These are phyloP conservation scores for Aspergillus conjunctus DNA, from an alignment of 495 filamentous ascomycete genomes.

Conservation along the genomic window DNA sequence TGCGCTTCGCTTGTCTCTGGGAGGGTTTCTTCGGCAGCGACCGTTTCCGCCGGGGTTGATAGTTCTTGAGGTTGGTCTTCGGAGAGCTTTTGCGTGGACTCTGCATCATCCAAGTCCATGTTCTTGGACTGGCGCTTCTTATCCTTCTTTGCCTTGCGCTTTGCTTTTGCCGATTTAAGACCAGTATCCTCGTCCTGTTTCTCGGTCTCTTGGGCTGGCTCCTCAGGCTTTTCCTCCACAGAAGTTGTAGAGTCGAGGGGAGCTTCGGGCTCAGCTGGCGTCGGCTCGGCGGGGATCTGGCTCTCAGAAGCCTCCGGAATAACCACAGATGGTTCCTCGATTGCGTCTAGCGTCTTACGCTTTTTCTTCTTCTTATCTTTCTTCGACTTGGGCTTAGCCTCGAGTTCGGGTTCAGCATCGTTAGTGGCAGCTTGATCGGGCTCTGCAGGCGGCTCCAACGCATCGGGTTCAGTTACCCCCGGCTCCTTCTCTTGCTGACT, in stretches of 20 bases:
- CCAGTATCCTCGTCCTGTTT: slow-evolving; percentile 29
- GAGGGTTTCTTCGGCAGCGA: slow-evolving; percentile 20
- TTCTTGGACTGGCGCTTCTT: slow-evolving; percentile 46
- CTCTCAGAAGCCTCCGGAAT: slow-evolving; percentile 17
- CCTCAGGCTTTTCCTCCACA: slow-evolving; percentile 23
- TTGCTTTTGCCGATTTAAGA: slow-evolving; percentile 41
- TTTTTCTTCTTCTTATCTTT: slow-evolving; percentile 47
- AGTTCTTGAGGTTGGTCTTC: slow-evolving; percentile 15
- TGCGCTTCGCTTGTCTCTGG: slow-evolving; percentile 19
- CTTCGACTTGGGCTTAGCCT: slow-evolving; percentile 30
- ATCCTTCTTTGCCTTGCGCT: slow-evolving; percentile 51
- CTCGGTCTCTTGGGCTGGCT: slow-evolving; percentile 17
- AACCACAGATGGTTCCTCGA: slow-evolving; percentile 19
- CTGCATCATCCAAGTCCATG: slow-evolving; percentile 19
- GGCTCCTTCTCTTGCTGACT: slow-evolving; percentile 7
- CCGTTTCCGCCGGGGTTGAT: slow-evolving; percentile 9
- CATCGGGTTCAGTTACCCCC: slow-evolving; percentile 2
- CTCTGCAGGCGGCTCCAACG: slow-evolving; percentile 14
- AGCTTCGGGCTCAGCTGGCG: background rate
- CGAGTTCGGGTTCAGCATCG: slow-evolving; percentile 11
- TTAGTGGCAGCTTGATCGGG: slow-evolving; percentile 15
- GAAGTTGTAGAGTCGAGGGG: slow-evolving; percentile 1
- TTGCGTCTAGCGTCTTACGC: slow-evolving; percentile 31
- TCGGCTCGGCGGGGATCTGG: slow-evolving; percentile 13
- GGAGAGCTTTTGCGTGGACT: slow-evolving; percentile 10